Conservation (phyloP, 1,284 basidiomycete genomes). For the Marasmius fiardii region DNA sequence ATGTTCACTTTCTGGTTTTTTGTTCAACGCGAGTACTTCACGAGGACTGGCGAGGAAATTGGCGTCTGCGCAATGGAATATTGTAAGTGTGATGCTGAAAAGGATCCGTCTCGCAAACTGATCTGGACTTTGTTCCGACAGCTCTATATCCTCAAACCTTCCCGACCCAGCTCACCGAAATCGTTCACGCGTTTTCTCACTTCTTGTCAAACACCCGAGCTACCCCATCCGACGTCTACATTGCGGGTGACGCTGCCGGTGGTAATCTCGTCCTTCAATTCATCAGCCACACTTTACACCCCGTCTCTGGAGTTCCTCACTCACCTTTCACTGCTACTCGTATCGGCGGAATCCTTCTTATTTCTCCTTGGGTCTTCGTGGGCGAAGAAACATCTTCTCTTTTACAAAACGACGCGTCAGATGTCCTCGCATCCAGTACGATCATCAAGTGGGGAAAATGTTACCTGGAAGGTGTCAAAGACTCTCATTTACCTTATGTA, state of each 20-base stretch:
- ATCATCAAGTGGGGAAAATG: neutral
- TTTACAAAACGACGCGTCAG: slow-evolving; percentile 2
- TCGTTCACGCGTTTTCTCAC: slow-evolving; percentile 29
- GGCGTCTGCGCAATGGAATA: slow-evolving; percentile 17
- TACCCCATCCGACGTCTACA: slow-evolving; percentile 41
- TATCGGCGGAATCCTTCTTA: slow-evolving; percentile 21
- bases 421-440: neutral
- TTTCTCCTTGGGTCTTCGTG: slow-evolving; percentile 14
- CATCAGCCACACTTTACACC: slow-evolving; percentile 31
- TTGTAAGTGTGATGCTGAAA: slow-evolving; percentile 14
- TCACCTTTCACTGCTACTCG: slow-evolving; percentile 11
- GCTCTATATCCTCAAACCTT: slow-evolving; percentile 24
- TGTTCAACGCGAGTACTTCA: slow-evolving; percentile 14
- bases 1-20: slow-evolving; percentile 11
- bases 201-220: slow-evolving; percentile 31
- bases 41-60: slow-evolving; percentile 6
- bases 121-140: no score
- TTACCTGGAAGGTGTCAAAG: slow-evolving; percentile 14
- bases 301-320: slow-evolving; percentile 2
- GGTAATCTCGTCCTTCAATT: slow-evolving; percentile 42
- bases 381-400: neutral
- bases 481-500: slow-evolving; percentile 1
- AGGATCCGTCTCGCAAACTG: no score
- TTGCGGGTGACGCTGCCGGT: slow-evolving; percentile 51
- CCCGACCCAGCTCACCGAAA: slow-evolving; percentile 35